These are phyloP conservation scores for Cucumis melo DNA, from an alignment of 306 rosid genomes.

Conservation along the genomic window DNA sequence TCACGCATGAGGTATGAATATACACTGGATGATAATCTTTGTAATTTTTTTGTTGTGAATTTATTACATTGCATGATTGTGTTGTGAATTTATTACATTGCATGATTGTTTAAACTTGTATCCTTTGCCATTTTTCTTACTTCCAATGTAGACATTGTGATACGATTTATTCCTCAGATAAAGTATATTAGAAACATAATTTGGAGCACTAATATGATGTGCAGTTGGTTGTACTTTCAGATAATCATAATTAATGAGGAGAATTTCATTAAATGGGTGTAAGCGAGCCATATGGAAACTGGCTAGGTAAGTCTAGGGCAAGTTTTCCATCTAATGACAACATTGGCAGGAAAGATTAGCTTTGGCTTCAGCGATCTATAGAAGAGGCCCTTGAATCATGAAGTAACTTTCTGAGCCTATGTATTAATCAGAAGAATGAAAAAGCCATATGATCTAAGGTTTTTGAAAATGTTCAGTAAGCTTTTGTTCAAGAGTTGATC, in stretches of 20 bases:
- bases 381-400: neutral
- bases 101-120: neutral
- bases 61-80: too few species aligned
- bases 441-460: neutral
- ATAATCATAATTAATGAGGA: conserved; percentile 1
- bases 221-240: conserved; percentile 4
- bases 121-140: neutral
- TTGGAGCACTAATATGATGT: neutral
- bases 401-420: neutral
- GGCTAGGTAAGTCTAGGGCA: neutral
- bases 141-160: neutral
- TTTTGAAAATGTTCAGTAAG: neutral
- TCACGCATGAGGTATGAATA: conserved; percentile 75
- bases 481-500: neutral
- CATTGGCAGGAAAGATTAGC: neutral
- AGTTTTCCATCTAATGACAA: neutral
- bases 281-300: neutral
- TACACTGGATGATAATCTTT: conserved; percentile 2
- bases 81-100: conserved; percentile 4
- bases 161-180: neutral
- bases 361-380: neutral
- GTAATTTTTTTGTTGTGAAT: neutral
- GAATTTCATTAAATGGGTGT: conserved; percentile 1
- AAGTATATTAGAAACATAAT: neutral
- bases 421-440: neutral